Evolutionary conservation across 768 basidiomycete species (phyloP), one percentile per base, ranked within the genome.

Genomic region (Sporobolomyces phaffii): DNA sequence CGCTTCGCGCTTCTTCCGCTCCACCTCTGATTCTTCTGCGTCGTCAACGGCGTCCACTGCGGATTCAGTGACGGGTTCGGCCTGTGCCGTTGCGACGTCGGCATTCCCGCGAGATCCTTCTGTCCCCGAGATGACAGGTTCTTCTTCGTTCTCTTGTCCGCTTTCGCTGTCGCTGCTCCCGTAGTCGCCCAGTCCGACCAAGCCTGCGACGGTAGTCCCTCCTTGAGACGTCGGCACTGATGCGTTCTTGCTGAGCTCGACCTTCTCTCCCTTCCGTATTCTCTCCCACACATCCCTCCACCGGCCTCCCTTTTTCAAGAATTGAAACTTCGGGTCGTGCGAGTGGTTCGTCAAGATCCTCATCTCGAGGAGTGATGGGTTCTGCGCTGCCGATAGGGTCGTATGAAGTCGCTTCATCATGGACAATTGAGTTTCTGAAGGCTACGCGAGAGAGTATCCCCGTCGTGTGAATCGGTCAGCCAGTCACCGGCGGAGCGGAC

Each of bases 271-370:
- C 38, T 20, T 45, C 53, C 64, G 20, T 3, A 66, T 54, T 22
- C 40, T 22, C 50, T 62, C 70, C 70, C 70, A 67, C 22, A 50
- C 44, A 1, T 50, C 59, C 28, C 62, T 45, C 62, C 58, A 64
- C 20, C 47, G 52, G 17, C 60, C 65, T 0, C 59, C 70, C 9
- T 41, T 38, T 29, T 50, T 49, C 20, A 94, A 77, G 76, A 93
- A 93, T 1, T 86, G 84, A 74, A 96, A 93, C 9, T 88, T 82
- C 49, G 80, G 79, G 75, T 94, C 90, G 17, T 81, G 79, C 0
- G 89, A 87, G 73, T 93, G 84, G 72, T 94, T 91, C 14, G 91
- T 86, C 20, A 94, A 80, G 72, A 96, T 91, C 9, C 91, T 84
- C 82, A 91, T 85, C 76, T 92, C 90, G 28, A 94, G 81, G 69